These are phyloP conservation scores for Pseudotsuga menziesii DNA, from an alignment of 75 land plant genomes.

Conservation along the genomic window DNA sequence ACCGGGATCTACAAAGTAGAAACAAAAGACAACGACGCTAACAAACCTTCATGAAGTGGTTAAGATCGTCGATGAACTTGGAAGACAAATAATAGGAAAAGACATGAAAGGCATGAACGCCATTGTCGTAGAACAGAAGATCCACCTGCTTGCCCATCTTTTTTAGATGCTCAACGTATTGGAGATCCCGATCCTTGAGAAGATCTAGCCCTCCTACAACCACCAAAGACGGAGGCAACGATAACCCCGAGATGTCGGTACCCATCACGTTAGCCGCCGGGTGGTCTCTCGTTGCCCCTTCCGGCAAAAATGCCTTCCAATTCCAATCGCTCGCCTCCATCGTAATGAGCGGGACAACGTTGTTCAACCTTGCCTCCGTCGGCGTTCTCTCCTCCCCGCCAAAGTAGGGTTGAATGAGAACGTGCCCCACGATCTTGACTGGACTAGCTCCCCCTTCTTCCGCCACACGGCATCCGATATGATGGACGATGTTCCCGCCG, in stretches of 20 bases:
- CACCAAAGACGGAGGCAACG: slow-evolving; percentile 45
- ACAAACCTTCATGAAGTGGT: too few species aligned
- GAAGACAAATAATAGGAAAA: background rate
- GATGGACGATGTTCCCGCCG: slow-evolving; percentile 60
- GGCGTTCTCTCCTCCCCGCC: slow-evolving; percentile 60
- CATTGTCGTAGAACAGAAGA: slow-evolving; percentile 23
- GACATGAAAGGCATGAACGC: slow-evolving; percentile 24
- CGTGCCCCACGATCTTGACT: slow-evolving; percentile 24
- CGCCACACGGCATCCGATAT: slow-evolving; percentile 28
- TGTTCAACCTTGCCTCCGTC: slow-evolving; percentile 30
- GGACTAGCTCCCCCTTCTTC: background rate
- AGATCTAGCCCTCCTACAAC: slow-evolving; percentile 51
- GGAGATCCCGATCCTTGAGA: slow-evolving; percentile 48
- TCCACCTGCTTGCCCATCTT: slow-evolving; percentile 27
- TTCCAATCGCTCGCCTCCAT: slow-evolving; percentile 33
- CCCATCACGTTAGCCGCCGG: slow-evolving; percentile 32
- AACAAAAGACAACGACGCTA: too few species aligned
- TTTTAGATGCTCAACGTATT: slow-evolving; percentile 29
- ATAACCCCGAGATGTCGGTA: slow-evolving; percentile 15
- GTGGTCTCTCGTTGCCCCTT: slow-evolving; percentile 44
- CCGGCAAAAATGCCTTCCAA: slow-evolving; percentile 53
- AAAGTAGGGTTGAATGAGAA: slow-evolving; percentile 51
- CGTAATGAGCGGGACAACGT: slow-evolving; percentile 2
- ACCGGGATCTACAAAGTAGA: too few species aligned
- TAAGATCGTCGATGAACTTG: background rate